phyloP scores from a whole-genome alignment of 306 rosid species.

The Neltuma alba region DNA sequence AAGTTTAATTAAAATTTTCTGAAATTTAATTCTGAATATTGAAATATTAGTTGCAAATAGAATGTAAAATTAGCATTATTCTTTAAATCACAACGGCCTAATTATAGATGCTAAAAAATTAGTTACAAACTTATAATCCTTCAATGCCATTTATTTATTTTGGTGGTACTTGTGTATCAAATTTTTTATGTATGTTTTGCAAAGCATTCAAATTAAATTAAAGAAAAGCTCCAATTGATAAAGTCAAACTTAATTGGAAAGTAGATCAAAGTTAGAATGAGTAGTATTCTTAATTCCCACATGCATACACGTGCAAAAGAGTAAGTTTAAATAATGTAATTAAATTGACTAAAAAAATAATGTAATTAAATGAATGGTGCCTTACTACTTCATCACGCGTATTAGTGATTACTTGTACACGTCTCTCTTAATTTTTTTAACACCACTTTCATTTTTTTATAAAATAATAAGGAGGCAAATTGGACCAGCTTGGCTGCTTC shows the following conservation, averaged over 20 bases:
- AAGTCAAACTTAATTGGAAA: background rate
- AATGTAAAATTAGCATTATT: background rate
- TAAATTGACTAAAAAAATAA: no score
- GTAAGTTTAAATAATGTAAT: background rate
- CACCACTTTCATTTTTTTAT: background rate
- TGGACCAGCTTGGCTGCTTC: background rate
- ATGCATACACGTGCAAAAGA: background rate
- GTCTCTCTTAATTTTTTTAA: no score
- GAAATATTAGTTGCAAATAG: no score
- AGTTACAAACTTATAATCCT: background rate
- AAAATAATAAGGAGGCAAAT: background rate
- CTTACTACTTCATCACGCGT: background rate
- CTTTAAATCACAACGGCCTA: no score
- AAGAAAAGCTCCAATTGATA: background rate
- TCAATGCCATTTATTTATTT: background rate
- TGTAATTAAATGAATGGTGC: background rate
- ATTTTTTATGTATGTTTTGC: background rate
- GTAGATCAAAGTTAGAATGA: background rate
- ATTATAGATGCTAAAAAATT: no score
- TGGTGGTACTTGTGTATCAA: no score
- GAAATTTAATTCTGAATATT: no score
- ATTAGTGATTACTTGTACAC: no score
- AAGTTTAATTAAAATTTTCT: no score
- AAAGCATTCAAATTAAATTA: background rate
- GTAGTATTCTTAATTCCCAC: background rate